Evolutionary conservation across 805 yeast genomes (phyloP), one percentile per base, ranked within the genome.

Genomic region (Yamadazyma sp.): DNA sequence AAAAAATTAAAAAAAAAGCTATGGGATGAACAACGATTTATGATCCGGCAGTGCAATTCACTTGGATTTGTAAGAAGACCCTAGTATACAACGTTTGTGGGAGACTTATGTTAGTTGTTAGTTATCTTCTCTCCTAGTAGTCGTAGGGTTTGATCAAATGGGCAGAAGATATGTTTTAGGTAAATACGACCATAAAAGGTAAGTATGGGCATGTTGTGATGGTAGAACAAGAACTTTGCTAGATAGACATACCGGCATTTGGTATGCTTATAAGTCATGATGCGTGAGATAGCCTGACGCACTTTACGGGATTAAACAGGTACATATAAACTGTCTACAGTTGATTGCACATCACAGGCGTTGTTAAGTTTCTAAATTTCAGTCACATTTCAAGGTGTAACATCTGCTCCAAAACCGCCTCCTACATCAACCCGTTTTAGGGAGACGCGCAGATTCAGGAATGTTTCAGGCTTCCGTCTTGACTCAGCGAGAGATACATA

Each of bases 361-460:
- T 18, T 16, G 11, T 3, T 7, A 28, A 16, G 4, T 13, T 6
- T 16, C 13, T 14, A 17, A 30, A 30, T 30, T 30, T 30, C 34
- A 30, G 25, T n/a, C 12, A 30, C 34, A 30, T 30, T 30, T 30
- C 14, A 21, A 12, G 26, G 17, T 30, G 34, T 30, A 21, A 30
- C 34, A 30, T 16, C 11, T 17, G 14, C 18, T 9, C 13, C 11
- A 28, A 28, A 16, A 16, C 16, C 32, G 16, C 10, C 25, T 26
- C 28, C 28, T 5, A 26, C 28, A 26, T 26, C n/a, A 21, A 21
- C 10, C 7, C 9, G 7, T 21, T 21, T 21, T 8, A 21, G 10
- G 9, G 7, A 7, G 23, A 21, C 10, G 23, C 23, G 23, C 23
- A 21, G 23, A 7, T 8, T 7, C 23, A 10, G 23, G 23, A 21